Conservation (phyloP, 176 grass and related monocot species). For the Cymbopogon citratus region DNA sequence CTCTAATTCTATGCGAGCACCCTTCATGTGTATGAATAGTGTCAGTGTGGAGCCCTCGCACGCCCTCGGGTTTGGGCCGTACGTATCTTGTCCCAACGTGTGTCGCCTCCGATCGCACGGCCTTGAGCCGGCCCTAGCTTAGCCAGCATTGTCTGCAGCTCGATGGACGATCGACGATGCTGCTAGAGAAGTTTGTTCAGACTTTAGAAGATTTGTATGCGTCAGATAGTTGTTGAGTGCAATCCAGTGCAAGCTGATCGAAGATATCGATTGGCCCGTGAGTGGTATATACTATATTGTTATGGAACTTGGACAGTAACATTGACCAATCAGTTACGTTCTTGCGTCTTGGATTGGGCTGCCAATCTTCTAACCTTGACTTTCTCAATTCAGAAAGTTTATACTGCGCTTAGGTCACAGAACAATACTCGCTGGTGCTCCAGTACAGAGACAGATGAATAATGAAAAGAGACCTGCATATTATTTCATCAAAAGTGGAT, state of each 20-base stretch:
- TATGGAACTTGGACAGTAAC: conserved; percentile 4
- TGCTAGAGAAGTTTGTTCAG: not conserved
- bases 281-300: not conserved
- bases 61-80: not conserved
- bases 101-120: not conserved
- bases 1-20: not conserved
- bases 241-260: conserved; percentile 5
- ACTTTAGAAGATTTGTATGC: not conserved
- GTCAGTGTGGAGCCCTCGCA: not conserved
- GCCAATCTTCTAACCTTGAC: not conserved
- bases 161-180: not conserved
- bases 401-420: not conserved
- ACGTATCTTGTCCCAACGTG: not conserved
- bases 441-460: not conserved
- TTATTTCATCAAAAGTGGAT: not conserved
- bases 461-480: not conserved
- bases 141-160: not conserved
- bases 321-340: not conserved
- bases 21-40: not conserved
- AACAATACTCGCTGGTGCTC: not conserved
- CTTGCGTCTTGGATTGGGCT: conserved; percentile 22
- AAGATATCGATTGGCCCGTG: not conserved
- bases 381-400: conserved; percentile 2
- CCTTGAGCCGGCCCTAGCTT: not conserved
- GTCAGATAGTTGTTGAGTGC: conserved; percentile 21